phyloP scores from a whole-genome alignment of 805 yeast species.

The Gaillardinia entomophila region DNA sequence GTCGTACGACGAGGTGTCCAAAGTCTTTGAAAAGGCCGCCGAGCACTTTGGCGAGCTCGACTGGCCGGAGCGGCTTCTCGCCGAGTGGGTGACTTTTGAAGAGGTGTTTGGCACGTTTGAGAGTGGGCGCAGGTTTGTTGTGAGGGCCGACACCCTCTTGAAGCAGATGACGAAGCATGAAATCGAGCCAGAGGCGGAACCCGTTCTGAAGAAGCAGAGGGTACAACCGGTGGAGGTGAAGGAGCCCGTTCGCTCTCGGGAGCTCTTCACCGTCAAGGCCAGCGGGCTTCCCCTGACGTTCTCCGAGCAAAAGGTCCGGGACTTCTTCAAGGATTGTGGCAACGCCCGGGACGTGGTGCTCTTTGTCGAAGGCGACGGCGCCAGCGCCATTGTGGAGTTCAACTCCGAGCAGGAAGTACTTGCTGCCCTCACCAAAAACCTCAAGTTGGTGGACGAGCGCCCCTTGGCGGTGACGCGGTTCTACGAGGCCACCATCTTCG shows the following conservation, averaged over 20 bases:
- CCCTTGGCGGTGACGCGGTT: conserved; percentile 43
- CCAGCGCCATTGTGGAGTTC: conserved; percentile 59
- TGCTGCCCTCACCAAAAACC: conserved; percentile 56
- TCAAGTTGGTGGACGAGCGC: conserved; percentile 38
- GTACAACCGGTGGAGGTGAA: neutral
- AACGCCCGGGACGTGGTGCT: conserved; percentile 31
- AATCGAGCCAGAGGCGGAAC: neutral
- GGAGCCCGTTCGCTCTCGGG: conserved; percentile 45
- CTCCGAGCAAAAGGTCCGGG: conserved; percentile 32
- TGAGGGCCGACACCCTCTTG: conserved; percentile 17
- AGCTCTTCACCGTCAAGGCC: conserved; percentile 52
- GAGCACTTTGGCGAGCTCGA: conserved; percentile 27
- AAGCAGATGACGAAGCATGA: conserved; percentile 6
- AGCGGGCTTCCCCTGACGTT: conserved; percentile 37
- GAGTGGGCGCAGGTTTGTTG: conserved; percentile 14
- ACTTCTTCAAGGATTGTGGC: conserved; percentile 61
- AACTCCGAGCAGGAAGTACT: conserved; percentile 40
- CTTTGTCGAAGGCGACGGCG: conserved; percentile 4
- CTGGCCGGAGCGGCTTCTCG: conserved; percentile 45
- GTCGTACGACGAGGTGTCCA: conserved; percentile 13
- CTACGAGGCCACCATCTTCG: conserved; percentile 55
- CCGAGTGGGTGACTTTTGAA: conserved; percentile 38
- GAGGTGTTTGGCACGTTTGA: conserved; percentile 24
- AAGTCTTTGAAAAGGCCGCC: conserved; percentile 27
- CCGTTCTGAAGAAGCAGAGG: conserved; percentile 3